phyloP scores from a whole-genome alignment of 345 rosid species.

The Salix caprea region DNA sequence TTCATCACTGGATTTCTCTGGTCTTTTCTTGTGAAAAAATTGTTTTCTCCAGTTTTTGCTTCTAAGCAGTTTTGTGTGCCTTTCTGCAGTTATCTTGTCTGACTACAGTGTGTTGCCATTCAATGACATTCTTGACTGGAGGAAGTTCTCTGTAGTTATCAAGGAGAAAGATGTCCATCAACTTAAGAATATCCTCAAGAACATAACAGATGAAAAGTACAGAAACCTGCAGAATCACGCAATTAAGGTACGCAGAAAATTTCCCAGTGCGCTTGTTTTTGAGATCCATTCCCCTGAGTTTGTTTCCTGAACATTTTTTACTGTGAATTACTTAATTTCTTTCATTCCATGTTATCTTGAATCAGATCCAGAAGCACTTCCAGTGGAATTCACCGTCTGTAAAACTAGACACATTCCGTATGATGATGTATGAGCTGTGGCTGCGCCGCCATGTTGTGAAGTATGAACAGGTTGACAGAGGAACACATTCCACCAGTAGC shows the following conservation, averaged over 20 bases:
- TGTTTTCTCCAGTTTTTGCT: too few relatives aligned
- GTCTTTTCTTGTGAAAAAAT: background rate
- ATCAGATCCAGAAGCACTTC: conserved; percentile 89
- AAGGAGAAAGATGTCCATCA: conserved; percentile 69
- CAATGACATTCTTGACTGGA: conserved; percentile 80
- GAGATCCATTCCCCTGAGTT: too few relatives aligned
- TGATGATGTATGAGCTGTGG: conserved; percentile 96
- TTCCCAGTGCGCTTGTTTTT: too few relatives aligned
- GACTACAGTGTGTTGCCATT: conserved; percentile 88
- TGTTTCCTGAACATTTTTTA: too few relatives aligned
- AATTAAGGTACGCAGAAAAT: conserved; percentile 49
- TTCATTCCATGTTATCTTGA: too few relatives aligned
- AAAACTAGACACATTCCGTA: conserved; percentile 78
- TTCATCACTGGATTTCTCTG: background rate
- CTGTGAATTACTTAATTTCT: too few relatives aligned
- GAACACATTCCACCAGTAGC: too few relatives aligned
- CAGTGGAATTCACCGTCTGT: conserved; percentile 91
- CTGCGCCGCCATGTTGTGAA: conserved; percentile 63
- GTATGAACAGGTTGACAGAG: too few relatives aligned
- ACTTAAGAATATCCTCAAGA: conserved; percentile 76
- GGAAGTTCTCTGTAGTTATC: conserved; percentile 68
- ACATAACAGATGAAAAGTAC: conserved; percentile 61
- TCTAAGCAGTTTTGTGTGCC: too few relatives aligned
- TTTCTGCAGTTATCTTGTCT: conserved; percentile 68
- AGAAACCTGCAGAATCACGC: conserved; percentile 63